Base-by-base conservation (phyloP, 1,284 basidiomycete genomes). In the Earliella scabrosa region DNA sequence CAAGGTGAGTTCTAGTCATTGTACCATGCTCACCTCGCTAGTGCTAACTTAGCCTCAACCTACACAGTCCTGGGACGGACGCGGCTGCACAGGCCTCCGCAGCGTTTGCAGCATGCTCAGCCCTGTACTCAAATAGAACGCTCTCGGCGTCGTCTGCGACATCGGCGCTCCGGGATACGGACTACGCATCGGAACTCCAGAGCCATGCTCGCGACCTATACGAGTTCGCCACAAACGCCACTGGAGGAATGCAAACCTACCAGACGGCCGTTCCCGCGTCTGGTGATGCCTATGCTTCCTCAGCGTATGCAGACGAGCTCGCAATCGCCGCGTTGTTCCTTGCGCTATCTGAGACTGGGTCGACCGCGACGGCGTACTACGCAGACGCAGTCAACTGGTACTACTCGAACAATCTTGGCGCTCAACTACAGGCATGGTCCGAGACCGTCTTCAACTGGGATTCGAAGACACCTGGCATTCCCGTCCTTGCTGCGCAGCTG, bases 401-500 rank as follows among this genome's bases (percentile, higher is more conserved):
- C 69, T 67, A 74, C 4, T 74, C 84, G 34, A 90, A 83, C 66
- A 70, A 77, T 16, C 78, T 94, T 0, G 72, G 74, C 4, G 76
- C 41, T 3, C 60, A 64, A 47, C 36, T 69, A 9, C 21, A 62
- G 9, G 45, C 60, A 1, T 61, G 77, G 1, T 74, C 79, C 39
- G 75, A 86, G 50, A 72, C 77, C 5, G 87, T 90, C 6, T 92
- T 95, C 75, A 95, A 96, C 68, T 97, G 95, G 95, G 94, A 96
- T 68, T 84, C 85, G 2, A 92, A 92, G 70, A 81, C 82, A 0
- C 88, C 93, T 3, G 92, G 88, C 1, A 68, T 92, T 0, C 83
- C 87, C 39, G 81, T 97, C 18, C 74, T 97, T 11, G 91, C 91
- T 50, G 76, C 87, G 0, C 86, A 88, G 54, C 76, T 94, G 27